A percentile compares a stretch with the other conserved stretches of the same genome.
phyloP scores from a whole-genome alignment of 352 stramenopile species.

The Globisporangium parvum region DNA sequence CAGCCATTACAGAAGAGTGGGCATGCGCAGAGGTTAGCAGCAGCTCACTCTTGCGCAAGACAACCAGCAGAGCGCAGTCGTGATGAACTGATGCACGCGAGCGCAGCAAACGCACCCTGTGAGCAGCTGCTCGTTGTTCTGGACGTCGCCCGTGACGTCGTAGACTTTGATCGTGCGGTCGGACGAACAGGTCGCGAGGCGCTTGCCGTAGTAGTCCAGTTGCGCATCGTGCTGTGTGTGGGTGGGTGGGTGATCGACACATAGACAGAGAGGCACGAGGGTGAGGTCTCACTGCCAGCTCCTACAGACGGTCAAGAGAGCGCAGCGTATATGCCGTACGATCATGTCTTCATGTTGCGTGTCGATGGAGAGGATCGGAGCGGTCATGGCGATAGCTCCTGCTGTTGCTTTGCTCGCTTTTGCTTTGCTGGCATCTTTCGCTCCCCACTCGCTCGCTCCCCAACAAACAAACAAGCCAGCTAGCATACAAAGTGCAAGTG shows the following conservation, averaged over 20 bases:
- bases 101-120: constrained; percentile 37
- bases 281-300: constrained; percentile 12
- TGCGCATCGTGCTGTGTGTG: constrained; percentile 92
- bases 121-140: constrained; percentile 87
- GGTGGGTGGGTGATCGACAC: not conserved
- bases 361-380: constrained; percentile 89
- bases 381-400: constrained; percentile 41
- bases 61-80: not conserved
- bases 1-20: not conserved
- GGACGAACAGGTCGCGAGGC: constrained; percentile 97
- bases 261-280: not conserved
- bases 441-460: too few relatives aligned
- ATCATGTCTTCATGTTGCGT: constrained; percentile 98
- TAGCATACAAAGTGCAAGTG: not conserved
- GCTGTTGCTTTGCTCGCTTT: constrained; percentile 4
- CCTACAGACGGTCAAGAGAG: not conserved
- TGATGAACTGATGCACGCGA: too few relatives aligned
- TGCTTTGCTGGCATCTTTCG: too few relatives aligned
- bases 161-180: constrained; percentile 98
- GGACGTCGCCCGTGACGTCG: constrained; percentile 89
- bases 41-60: constrained; percentile 7
- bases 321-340: constrained; percentile 38
- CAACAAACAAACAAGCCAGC: not conserved
- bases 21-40: not conserved
- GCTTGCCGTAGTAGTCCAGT: constrained; percentile 99